These are phyloP conservation scores for Coniochaeta hoffmannii DNA, from an alignment of 2,329 filamentous ascomycete genomes.

Conservation along the genomic window DNA sequence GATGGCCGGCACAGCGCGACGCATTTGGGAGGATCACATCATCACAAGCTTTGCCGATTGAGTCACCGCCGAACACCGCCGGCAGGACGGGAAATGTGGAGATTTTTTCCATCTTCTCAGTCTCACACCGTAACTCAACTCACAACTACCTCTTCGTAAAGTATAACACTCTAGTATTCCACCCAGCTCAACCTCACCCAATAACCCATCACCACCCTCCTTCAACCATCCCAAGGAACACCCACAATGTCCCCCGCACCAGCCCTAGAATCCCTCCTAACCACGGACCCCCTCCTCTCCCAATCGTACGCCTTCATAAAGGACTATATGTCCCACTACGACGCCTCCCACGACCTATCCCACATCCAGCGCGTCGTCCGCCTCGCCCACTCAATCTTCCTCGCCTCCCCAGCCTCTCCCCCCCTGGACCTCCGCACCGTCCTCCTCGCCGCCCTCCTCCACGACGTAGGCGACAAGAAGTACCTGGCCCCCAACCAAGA, in stretches of 20 bases:
- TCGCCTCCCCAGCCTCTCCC: constrained; percentile 26
- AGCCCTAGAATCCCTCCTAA: constrained; percentile 2
- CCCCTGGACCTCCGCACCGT: constrained; percentile 46
- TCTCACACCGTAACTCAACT: neutral
- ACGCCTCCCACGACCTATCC: constrained; percentile 80
- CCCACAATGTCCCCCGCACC: constrained; percentile 6
- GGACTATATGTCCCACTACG: constrained; percentile 68
- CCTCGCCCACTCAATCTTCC: constrained; percentile 61
- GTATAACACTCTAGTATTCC: neutral
- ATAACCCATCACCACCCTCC: neutral
- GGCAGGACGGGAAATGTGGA: neutral
- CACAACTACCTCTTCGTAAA: neutral
- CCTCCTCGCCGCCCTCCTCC: constrained; percentile 66
- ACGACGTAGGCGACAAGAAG: constrained; percentile 85
- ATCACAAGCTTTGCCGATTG: neutral
- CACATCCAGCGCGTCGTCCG: constrained; percentile 75
- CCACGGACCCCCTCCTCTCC: constrained; percentile 37
- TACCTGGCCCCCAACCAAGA: constrained; percentile 57
- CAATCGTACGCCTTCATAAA: constrained; percentile 56
- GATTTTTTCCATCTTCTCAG: neutral
- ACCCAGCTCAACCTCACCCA: too few relatives aligned
- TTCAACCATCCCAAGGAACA: neutral
- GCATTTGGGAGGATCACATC: neutral
- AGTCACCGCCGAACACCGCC: neutral
- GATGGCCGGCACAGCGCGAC: neutral